phyloP scores from a whole-genome alignment of 805 yeast species.

The Isabelozyma rhagii region DNA sequence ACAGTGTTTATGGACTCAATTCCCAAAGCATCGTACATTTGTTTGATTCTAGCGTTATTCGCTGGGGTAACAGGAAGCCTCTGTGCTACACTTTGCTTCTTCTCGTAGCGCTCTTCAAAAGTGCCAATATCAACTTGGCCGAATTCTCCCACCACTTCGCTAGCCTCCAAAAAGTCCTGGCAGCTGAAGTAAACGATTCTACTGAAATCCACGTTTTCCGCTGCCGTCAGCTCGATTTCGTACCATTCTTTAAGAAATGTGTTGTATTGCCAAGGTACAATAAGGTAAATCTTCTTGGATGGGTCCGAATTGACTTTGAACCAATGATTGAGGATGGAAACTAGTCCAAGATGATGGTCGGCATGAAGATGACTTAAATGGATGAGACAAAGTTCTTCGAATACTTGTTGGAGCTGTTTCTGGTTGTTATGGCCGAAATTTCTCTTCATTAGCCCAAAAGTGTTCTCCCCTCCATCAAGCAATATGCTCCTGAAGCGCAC shows the following conservation, averaged over 20 bases:
- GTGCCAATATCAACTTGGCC: constrained; percentile 22
- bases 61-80: constrained; percentile 23
- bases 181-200: constrained; percentile 55
- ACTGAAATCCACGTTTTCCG: constrained; percentile 26
- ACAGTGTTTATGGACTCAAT: constrained; percentile 54
- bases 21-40: constrained; percentile 40
- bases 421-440: constrained; percentile 49
- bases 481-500: constrained; percentile 45
- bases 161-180: constrained; percentile 48
- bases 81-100: constrained; percentile 13
- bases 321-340: constrained; percentile 72
- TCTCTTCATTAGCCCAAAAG: constrained; percentile 69
- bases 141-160: constrained; percentile 28
- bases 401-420: constrained; percentile 31
- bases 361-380: constrained; percentile 92
- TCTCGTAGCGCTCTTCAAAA: constrained; percentile 31
- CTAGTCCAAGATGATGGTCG: constrained; percentile 89
- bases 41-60: constrained; percentile 21
- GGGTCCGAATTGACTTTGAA: constrained; percentile 33
- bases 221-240: constrained; percentile 36
- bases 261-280: constrained; percentile 74
- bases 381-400: constrained; percentile 61
- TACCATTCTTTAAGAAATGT: constrained; percentile 71
- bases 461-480: constrained; percentile 95
- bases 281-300: constrained; percentile 45